A percentile compares a stretch with the other conserved stretches of the same genome.
These are phyloP conservation scores for Candida broadrunensis DNA, from an alignment of 805 yeast genomes.

Conservation along the genomic window DNA sequence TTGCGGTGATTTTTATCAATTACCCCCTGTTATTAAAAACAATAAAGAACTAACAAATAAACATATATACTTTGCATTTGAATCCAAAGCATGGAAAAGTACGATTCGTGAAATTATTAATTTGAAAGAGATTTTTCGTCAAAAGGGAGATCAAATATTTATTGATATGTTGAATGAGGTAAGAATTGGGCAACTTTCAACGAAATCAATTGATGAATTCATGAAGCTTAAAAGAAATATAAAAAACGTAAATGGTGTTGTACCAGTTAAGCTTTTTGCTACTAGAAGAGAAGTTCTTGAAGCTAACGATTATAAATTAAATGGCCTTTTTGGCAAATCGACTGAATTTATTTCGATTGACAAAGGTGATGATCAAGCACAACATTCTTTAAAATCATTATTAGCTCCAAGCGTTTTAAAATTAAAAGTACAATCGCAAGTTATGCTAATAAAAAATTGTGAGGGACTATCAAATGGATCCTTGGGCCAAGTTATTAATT, in stretches of 20 bases:
- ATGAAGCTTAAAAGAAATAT: constrained; percentile 50
- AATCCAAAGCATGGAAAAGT: constrained; percentile 58
- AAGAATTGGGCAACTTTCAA: constrained; percentile 58
- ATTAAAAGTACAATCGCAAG: constrained; percentile 73
- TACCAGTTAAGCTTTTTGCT: constrained; percentile 72
- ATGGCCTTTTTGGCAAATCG: constrained; percentile 45
- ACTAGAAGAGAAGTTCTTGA: constrained; percentile 69
- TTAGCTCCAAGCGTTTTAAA: constrained; percentile 57
- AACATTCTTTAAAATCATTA: constrained; percentile 50
- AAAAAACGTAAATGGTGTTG: constrained; percentile 53
- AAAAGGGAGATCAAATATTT: constrained; percentile 67
- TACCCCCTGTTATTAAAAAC: constrained; percentile 64
- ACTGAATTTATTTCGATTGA: constrained; percentile 56
- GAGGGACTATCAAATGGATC: constrained; percentile 78
- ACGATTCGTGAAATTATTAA: constrained; percentile 57
- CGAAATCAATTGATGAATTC: constrained; percentile 49
- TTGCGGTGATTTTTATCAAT: constrained; percentile 82
- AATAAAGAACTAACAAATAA: constrained; percentile 16
- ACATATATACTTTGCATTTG: constrained; percentile 56
- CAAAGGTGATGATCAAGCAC: constrained; percentile 40
- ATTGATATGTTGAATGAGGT: constrained; percentile 74
- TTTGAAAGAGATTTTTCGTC: constrained; percentile 68
- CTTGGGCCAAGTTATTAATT: constrained; percentile 64
- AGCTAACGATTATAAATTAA: constrained; percentile 55
- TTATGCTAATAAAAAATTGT: constrained; percentile 75